These are phyloP conservation scores for Trametes polyzona DNA, from an alignment of 1,284 basidiomycete species.

Conservation along the genomic window DNA sequence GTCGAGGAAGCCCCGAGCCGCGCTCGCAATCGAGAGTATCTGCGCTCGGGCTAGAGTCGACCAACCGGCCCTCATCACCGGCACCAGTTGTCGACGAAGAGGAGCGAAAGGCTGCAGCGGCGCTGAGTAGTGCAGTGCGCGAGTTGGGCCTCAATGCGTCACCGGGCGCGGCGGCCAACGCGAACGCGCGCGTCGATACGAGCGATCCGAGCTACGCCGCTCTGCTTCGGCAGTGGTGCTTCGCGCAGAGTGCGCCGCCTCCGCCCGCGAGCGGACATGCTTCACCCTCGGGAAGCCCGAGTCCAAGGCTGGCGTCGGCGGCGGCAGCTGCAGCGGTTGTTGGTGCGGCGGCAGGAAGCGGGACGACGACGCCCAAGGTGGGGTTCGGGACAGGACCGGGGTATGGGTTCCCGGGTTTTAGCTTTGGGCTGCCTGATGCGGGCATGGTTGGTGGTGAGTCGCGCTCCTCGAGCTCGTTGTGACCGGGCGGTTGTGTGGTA, in stretches of 20 bases:
- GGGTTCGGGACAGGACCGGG: constrained; percentile 22
- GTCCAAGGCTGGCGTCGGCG: constrained; percentile 1
- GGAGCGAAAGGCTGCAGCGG: constrained; percentile 16
- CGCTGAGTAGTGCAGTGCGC: constrained; percentile 22
- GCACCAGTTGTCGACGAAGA: not conserved
- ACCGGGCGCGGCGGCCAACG: constrained; percentile 4
- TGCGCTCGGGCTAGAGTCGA: constrained; percentile 8
- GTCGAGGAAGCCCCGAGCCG: constrained; percentile 21
- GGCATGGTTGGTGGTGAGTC: constrained; percentile 34
- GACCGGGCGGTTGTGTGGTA: not conserved
- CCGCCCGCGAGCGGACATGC: constrained; percentile 9
- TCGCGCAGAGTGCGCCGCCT: constrained; percentile 48
- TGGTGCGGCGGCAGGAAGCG: constrained; percentile 1
- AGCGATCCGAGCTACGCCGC: constrained; percentile 57
- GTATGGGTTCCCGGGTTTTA: constrained; percentile 31
- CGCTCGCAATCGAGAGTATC: not conserved
- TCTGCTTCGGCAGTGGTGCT: constrained; percentile 72
- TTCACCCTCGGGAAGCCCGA: constrained; percentile 1
- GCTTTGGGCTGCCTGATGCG: constrained; percentile 30
- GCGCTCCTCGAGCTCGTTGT: no score
- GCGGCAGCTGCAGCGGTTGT: constrained; percentile 6
- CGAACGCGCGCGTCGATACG: constrained; percentile 25
- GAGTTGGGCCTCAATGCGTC: constrained; percentile 17
- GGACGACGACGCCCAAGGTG: constrained; percentile 19
- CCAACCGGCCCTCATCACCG: not conserved